These are phyloP conservation scores for Hydrangea macrophylla DNA, from an alignment of 148 eudicot species.

Conservation along the genomic window DNA sequence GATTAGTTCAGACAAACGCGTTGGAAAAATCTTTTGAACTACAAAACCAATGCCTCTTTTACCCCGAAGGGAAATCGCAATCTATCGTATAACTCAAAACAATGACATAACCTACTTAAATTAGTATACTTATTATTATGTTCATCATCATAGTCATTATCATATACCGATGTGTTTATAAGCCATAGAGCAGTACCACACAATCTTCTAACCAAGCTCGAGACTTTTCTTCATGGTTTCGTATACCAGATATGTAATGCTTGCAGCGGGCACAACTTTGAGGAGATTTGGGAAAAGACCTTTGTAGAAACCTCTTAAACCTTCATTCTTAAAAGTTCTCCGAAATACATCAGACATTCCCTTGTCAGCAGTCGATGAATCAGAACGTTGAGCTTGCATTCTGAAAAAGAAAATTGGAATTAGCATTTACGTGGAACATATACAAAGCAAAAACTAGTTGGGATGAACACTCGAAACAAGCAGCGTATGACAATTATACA, in stretches of 20 bases:
- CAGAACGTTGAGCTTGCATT: conserved; percentile 78
- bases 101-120: conserved; percentile 21
- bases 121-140: conserved; percentile 18
- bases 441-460: not conserved
- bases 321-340: conserved; percentile 64
- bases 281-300: conserved; percentile 93
- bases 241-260: conserved; percentile 85
- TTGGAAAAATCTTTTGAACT: conserved; percentile 12
- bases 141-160: conserved; percentile 23
- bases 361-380: conserved; percentile 25
- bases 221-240: conserved; percentile 91
- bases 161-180: not conserved
- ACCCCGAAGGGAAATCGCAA: conserved; percentile 11
- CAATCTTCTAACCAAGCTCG: conserved; percentile 39
- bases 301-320: conserved; percentile 82
- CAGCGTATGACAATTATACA: not conserved
- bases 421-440: not conserved
- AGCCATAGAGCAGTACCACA: conserved; percentile 7
- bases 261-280: conserved; percentile 92
- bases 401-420: conserved; percentile 36
- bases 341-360: conserved; percentile 78
- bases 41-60: conserved; percentile 11
- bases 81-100: conserved; percentile 15
- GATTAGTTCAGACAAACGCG: conserved; percentile 18
- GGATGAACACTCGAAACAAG: not conserved